A percentile compares a stretch with the other conserved stretches of the same genome.
Evolutionary conservation across 345 rosid species (phyloP).

Genomic region (Limnanthes douglasii): DNA sequence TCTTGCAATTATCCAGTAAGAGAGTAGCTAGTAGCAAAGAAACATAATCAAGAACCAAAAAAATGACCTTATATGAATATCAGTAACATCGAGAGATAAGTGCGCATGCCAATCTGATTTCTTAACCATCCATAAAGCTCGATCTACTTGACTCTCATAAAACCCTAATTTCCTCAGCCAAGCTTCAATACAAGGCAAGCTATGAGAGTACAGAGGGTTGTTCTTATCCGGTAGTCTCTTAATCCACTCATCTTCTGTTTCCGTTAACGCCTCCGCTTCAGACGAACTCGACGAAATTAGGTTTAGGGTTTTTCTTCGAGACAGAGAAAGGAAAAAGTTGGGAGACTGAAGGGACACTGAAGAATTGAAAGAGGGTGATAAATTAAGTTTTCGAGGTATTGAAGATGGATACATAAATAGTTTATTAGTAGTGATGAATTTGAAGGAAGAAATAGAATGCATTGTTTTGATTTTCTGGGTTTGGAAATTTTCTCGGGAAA

Average conservation of each 20-base stretch:
- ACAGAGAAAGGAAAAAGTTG: constrained; percentile 6
- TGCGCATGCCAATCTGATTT: constrained; percentile 88
- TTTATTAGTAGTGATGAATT: too few relatives aligned
- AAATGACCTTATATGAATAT: constrained; percentile 80
- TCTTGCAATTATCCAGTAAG: constrained; percentile 81
- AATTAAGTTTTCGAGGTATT: too few relatives aligned
- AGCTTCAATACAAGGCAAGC: constrained; percentile 85
- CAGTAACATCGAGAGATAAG: constrained; percentile 73
- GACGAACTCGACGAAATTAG: constrained; percentile 34
- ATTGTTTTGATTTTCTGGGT: too few relatives aligned
- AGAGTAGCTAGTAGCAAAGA: too few relatives aligned
- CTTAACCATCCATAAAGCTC: constrained; percentile 64
- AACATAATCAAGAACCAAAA: too few relatives aligned
- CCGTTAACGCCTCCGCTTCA: constrained; percentile 39
- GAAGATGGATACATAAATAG: too few relatives aligned
- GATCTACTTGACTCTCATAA: constrained; percentile 56
- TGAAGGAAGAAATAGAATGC: too few relatives aligned
- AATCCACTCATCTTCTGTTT: constrained; percentile 68
- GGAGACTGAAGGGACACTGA: too few relatives aligned
- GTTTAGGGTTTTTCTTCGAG: constrained; percentile 10
- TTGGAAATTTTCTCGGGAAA: too few relatives aligned
- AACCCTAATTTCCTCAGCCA: constrained; percentile 75
- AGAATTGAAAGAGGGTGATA: too few relatives aligned
- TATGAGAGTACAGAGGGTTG: constrained; percentile 80
- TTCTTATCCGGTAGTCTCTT: constrained; percentile 62